These are phyloP conservation scores for Cryoendolithus antarcticus DNA, from an alignment of 2,329 filamentous ascomycete species.

Conservation along the genomic window DNA sequence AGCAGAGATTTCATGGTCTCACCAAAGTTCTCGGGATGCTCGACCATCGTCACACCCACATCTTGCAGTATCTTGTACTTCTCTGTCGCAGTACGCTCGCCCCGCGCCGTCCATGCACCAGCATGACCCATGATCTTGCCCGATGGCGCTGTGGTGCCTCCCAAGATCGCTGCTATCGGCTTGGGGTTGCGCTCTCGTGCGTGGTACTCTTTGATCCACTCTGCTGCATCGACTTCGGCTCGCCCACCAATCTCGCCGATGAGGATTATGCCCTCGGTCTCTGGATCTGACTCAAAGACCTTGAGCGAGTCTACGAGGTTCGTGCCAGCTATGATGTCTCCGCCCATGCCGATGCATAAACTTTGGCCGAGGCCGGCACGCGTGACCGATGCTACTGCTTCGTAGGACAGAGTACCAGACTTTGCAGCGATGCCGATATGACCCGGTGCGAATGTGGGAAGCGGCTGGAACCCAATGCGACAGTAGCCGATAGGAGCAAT, in stretches of 20 bases:
- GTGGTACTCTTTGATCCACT: conserved; percentile 58
- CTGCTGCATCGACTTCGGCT: conserved; percentile 58
- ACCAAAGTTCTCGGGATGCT: conserved; percentile 66
- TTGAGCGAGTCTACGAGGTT: conserved; percentile 59
- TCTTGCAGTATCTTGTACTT: conserved; percentile 56
- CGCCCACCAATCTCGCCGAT: conserved; percentile 62
- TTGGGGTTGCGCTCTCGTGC: conserved; percentile 48
- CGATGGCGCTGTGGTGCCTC: conserved; percentile 49
- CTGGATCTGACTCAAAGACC: conserved; percentile 52
- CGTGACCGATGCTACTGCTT: conserved; percentile 63
- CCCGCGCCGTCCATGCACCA: conserved; percentile 57
- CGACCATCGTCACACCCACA: conserved; percentile 57
- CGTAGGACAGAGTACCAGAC: conserved; percentile 68
- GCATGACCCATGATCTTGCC: conserved; percentile 68
- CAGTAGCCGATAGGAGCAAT: conserved; percentile 61
- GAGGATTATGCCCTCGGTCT: conserved; percentile 59
- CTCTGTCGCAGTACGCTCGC: conserved; percentile 50
- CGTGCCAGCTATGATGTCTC: conserved; percentile 62
- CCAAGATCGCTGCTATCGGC: conserved; percentile 63
- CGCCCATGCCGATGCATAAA: conserved; percentile 65
- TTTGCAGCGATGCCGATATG: conserved; percentile 67
- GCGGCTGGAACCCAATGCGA: conserved; percentile 62
- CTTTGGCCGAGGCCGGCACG: conserved; percentile 65
- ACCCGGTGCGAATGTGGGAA: conserved; percentile 58
- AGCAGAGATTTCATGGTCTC: conserved; percentile 53